phyloP scores from a whole-genome alignment of 371 early-diverging fungal genomes.

The Rhizopus delemar region DNA sequence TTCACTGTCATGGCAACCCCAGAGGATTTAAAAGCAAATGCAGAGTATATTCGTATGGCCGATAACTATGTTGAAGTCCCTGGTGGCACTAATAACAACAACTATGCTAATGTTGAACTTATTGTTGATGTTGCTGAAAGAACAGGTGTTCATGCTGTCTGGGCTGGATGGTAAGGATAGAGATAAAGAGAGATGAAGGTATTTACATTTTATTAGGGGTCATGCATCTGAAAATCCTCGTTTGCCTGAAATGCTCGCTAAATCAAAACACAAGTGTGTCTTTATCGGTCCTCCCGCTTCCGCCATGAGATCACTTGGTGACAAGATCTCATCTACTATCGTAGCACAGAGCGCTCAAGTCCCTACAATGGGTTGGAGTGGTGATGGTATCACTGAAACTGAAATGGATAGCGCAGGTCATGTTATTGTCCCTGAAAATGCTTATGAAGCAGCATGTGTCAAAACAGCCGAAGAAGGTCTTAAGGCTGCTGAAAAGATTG shows the following conservation, averaged over 20 bases:
- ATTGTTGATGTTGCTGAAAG: conserved; percentile 98
- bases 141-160: conserved; percentile 85
- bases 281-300: conserved; percentile 98
- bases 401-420: conserved; percentile 66
- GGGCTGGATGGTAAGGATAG: conserved; percentile 66
- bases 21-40: conserved; percentile 95
- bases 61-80: conserved; percentile 97
- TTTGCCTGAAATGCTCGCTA: conserved; percentile 88
- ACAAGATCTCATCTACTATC: conserved; percentile 98
- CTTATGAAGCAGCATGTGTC: conserved; percentile 81
- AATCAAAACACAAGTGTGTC: conserved; percentile 76
- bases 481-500: conserved; percentile 81
- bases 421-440: conserved; percentile 78
- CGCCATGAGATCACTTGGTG: conserved; percentile 98
- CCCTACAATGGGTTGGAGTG: conserved; percentile 95
- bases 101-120: conserved; percentile 96
- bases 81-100: conserved; percentile 95
- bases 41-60: conserved; percentile 98
- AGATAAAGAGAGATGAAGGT: neutral
- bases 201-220: conserved; percentile 72
- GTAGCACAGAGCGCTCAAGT: conserved; percentile 97
- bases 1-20: conserved; percentile 99
- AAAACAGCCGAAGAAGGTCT: conserved; percentile 78
- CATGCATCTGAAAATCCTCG: conserved; percentile 98
- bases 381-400: conserved; percentile 80